Conservation (phyloP, 345 rosid species). For the Eutrema heterophyllum region DNA sequence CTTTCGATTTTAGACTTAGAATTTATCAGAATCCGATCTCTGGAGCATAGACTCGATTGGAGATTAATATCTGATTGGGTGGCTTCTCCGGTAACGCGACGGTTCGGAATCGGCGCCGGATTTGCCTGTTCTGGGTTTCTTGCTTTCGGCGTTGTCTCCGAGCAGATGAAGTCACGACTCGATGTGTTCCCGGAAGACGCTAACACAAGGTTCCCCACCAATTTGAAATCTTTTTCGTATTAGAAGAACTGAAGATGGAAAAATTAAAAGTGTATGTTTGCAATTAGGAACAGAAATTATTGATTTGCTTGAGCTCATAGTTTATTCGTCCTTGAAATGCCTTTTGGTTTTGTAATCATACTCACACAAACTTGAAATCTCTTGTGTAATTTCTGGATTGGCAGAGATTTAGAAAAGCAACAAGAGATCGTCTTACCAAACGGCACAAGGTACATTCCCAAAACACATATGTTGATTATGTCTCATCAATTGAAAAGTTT, state of each 20-base stretch:
- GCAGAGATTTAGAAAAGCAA: constrained; percentile 58
- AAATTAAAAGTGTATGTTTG: too few relatives aligned
- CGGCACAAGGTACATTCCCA: constrained; percentile 60
- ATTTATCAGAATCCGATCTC: background rate
- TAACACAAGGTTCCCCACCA: constrained; percentile 80
- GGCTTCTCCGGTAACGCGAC: constrained; percentile 69
- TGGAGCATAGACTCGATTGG: background rate
- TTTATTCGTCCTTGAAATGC: background rate
- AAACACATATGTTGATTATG: background rate
- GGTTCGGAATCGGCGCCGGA: constrained; percentile 83
- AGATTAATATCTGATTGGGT: constrained; percentile 65
- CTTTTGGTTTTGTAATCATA: background rate
- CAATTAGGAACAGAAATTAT: too few relatives aligned
- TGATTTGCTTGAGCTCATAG: background rate
- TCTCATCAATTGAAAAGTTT: background rate
- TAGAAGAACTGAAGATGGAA: too few relatives aligned
- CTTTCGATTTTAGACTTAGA: background rate
- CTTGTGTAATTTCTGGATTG: background rate
- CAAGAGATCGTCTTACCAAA: constrained; percentile 71
- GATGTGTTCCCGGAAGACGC: constrained; percentile 56
- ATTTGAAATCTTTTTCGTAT: too few relatives aligned
- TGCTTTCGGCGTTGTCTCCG: constrained; percentile 60
- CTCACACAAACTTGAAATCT: background rate
- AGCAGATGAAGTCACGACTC: constrained; percentile 66
- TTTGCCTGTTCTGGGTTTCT: constrained; percentile 68